Percentiles rank a stretch among this genome's conserved stretches.
Conservation (phyloP, 1,284 basidiomycete genomes). For the Phellopilus nigrolimitatus region DNA sequence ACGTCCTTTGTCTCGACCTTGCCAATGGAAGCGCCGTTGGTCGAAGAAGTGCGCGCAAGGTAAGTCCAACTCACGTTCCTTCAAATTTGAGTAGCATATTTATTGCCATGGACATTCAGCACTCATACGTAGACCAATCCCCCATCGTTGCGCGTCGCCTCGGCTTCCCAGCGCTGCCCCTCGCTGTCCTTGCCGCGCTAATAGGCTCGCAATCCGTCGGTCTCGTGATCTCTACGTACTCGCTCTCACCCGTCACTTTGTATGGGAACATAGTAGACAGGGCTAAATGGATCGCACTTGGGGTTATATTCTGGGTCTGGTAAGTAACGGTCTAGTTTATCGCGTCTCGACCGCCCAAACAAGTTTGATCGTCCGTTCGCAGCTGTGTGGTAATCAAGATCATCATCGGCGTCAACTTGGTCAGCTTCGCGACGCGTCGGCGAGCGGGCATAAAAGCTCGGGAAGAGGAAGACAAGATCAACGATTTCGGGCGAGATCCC, state of each 20-base stretch:
- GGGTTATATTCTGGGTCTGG: conserved; percentile 78
- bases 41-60: conserved; percentile 65
- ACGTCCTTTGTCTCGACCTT: conserved; percentile 93
- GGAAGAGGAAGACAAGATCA: conserved; percentile 64
- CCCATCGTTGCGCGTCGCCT: conserved; percentile 91
- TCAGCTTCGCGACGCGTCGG: conserved; percentile 77
- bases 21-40: conserved; percentile 75
- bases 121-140: conserved; percentile 93
- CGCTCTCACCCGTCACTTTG: conserved; percentile 26
- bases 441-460: conserved; percentile 74
- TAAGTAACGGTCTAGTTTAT: conserved; percentile 37
- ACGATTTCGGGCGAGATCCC: conserved; percentile 80
- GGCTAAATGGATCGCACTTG: conserved; percentile 63
- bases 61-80: conserved; percentile 28
- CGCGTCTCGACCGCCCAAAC: conserved; percentile 14
- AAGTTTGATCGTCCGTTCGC: conserved; percentile 8
- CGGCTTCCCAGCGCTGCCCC: conserved; percentile 90
- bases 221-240: conserved; percentile 49
- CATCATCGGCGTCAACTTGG: conserved; percentile 81
- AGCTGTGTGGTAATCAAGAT: conserved; percentile 84
- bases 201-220: conserved; percentile 80
- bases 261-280: conserved; percentile 39
- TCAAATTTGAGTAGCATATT: background rate
- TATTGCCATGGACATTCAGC: conserved; percentile 36
- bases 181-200: conserved; percentile 88